These are phyloP conservation scores for Usnea hakonensis DNA, from an alignment of 495 filamentous ascomycete species.

Conservation along the genomic window DNA sequence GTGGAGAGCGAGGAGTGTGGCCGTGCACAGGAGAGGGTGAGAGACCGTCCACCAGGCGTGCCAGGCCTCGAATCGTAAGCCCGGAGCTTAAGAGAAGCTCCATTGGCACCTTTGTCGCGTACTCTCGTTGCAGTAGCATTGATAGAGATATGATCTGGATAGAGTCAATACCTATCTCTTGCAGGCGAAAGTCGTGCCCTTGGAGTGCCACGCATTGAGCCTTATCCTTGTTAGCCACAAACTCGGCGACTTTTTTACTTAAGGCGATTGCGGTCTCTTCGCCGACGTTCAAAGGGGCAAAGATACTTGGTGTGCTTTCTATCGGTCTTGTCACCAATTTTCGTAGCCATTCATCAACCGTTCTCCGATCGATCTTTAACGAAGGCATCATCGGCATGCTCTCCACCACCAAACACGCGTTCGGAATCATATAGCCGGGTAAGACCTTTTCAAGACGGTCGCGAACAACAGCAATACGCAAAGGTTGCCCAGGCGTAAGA, in stretches of 20 bases:
- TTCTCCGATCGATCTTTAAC: slow-evolving; percentile 35
- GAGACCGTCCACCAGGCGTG: background rate
- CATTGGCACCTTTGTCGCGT: slow-evolving; percentile 20
- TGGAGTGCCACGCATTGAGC: background rate
- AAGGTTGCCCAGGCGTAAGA: background rate
- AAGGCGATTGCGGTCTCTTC: background rate
- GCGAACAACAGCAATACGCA: background rate
- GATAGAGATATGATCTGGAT: slow-evolving; percentile 29
- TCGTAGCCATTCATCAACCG: slow-evolving; percentile 20
- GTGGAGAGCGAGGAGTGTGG: background rate
- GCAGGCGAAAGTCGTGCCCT: slow-evolving; percentile 25
- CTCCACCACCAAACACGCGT: slow-evolving; percentile 30
- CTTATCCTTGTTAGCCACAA: background rate
- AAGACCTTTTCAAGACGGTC: background rate
- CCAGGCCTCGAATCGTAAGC: slow-evolving; percentile 24
- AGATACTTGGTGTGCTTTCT: too few species aligned
- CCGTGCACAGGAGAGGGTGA: background rate
- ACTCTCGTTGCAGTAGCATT: slow-evolving; percentile 25
- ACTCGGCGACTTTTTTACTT: background rate
- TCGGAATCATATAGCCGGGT: slow-evolving; percentile 39
- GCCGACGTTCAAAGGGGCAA: background rate
- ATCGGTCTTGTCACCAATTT: slow-evolving; percentile 1
- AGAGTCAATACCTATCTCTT: slow-evolving; percentile 29
- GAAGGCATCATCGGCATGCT: slow-evolving; percentile 34
- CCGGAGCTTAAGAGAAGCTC: slow-evolving; percentile 16